Base-by-base conservation (phyloP, 2,329 filamentous ascomycete species). In the Metarhizium brunneum region DNA sequence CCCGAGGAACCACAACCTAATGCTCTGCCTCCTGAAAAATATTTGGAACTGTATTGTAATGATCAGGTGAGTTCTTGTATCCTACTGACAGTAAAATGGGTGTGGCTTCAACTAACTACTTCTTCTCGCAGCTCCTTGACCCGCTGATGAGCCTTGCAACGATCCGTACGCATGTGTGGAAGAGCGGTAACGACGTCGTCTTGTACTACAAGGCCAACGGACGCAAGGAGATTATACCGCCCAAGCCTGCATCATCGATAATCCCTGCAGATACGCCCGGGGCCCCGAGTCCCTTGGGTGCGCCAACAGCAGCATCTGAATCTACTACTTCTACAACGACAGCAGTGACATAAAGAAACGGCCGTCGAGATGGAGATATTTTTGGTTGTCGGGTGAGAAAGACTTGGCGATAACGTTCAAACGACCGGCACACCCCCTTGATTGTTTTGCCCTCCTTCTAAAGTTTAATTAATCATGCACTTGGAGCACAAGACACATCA, bases 1-100 rank as follows among this genome's bases (percentile, higher is more conserved):
- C 74, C 80, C 0, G 78, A 84, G 52, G 78, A 84, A 53, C 74
- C 78, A 4, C 81, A 85, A 52, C 74, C 79, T 10, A 75, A 83
- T 53, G 76, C 75, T 16, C 73, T 95, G 66, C 86, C 82, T 64
- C 89, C 92, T 1, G 92, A 97, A 68, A 90, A 97, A 66, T 96
- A 96, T 71, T 75, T 99, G 36, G 94, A 99, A 68, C 75, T 99
- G 52, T 95, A 95, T 69, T 97, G 94, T 71, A 92, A 96, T 67
- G 88, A 92, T 54, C 88, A 91, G 79, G 91, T 94, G 73, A 67
- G 84, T 74, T 42, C 38, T 2, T 14, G 18, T 10, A 6, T 25
- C 25, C 20, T 7, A 5, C 32, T 35, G 7, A 35, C 32, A 35
- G 7, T 45, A 16, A 45, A 47, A 11, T 16, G 18, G 20, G 45